A percentile compares a stretch with the other conserved stretches of the same genome.
phyloP scores from a whole-genome alignment of 1,139 yeast genomes.

The Candida pseudoviswanathii region DNA sequence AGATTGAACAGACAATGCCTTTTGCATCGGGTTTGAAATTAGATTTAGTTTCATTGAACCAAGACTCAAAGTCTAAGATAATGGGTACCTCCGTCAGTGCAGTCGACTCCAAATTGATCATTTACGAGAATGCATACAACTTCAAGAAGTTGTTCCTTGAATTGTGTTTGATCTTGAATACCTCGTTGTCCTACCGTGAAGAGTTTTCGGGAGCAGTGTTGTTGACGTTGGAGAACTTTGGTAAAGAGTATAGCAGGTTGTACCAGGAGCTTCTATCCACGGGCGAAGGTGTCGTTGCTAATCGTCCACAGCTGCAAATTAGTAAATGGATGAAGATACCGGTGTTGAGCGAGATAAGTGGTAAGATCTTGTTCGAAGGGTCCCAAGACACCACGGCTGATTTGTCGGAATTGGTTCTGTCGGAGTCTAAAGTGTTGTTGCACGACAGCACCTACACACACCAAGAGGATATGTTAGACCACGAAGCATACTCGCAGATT shows the following conservation, averaged over 20 bases:
- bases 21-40: constrained; percentile 21
- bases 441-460: constrained; percentile 21
- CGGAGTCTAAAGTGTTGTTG: constrained; percentile 40
- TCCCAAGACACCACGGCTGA: constrained; percentile 6
- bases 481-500: constrained; percentile 49
- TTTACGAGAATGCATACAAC: constrained; percentile 54
- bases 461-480: constrained; percentile 46
- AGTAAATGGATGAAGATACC: constrained; percentile 48
- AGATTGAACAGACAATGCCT: constrained; percentile 9
- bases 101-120: constrained; percentile 11
- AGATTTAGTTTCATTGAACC: constrained; percentile 22
- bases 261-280: constrained; percentile 31
- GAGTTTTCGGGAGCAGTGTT: constrained; percentile 53
- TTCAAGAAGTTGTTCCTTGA: constrained; percentile 55
- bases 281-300: constrained; percentile 20
- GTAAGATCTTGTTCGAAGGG: constrained; percentile 23
- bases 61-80: constrained; percentile 13
- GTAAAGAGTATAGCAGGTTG: constrained; percentile 30
- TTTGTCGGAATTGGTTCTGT: constrained; percentile 20
- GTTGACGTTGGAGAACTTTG: constrained; percentile 33
- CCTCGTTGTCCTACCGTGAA: constrained; percentile 57
- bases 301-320: constrained; percentile 31
- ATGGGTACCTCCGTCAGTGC: constrained; percentile 7
- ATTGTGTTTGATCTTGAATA: constrained; percentile 58
- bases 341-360: constrained; percentile 36